These are phyloP conservation scores for Seiridium unicorne DNA, from an alignment of 2,329 filamentous ascomycete species.

Conservation along the genomic window DNA sequence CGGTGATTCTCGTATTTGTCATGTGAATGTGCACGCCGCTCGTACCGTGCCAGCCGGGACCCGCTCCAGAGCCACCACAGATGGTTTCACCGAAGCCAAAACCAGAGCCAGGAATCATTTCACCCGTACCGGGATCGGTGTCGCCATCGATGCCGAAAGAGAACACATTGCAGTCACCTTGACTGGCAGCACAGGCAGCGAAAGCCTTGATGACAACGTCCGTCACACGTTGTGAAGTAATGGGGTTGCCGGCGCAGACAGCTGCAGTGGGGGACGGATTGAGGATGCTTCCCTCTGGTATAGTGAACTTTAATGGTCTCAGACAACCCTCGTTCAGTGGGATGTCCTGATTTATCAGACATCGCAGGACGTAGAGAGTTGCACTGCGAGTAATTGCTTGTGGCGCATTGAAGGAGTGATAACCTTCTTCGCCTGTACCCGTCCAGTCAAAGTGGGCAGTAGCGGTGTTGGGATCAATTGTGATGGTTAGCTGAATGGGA, in stretches of 20 bases:
- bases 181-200: constrained; percentile 57
- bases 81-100: constrained; percentile 82
- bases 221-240: constrained; percentile 17
- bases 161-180: constrained; percentile 77
- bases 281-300: constrained; percentile 26
- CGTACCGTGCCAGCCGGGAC: constrained; percentile 64
- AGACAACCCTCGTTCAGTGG: constrained; percentile 75
- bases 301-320: constrained; percentile 14
- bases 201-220: constrained; percentile 19
- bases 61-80: constrained; percentile 67
- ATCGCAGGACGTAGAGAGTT: constrained; percentile 40
- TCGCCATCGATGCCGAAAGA: constrained; percentile 67
- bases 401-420: constrained; percentile 27
- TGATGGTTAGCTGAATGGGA: constrained; percentile 22
- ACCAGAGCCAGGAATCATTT: constrained; percentile 31
- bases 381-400: constrained; percentile 25
- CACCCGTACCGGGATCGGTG: constrained; percentile 14
- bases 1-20: constrained; percentile 74
- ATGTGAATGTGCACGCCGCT: constrained; percentile 71
- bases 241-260: constrained; percentile 16
- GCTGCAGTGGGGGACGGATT: constrained; percentile 22
- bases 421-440: constrained; percentile 51
- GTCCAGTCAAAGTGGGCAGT: constrained; percentile 59
- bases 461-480: constrained; percentile 65
- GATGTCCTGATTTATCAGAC: constrained; percentile 70